Evolutionary conservation across 2,329 filamentous ascomycete species (phyloP), one percentile per base, ranked within the genome.

Genomic region (Phyllosticta paracitricarpa): DNA sequence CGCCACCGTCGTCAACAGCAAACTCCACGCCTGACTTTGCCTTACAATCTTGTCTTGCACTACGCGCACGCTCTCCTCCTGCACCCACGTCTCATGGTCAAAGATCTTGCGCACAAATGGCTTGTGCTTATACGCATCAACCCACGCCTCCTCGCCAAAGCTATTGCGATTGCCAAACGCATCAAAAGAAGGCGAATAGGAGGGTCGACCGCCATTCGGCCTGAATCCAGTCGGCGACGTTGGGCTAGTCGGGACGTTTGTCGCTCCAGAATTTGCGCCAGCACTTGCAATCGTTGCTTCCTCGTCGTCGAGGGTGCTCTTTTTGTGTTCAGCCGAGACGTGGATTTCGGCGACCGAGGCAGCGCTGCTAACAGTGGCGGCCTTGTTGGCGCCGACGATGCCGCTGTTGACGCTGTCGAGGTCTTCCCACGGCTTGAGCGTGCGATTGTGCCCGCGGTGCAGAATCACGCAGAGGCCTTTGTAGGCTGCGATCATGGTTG

Each of bases 391-490:
- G 22, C 60, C 53, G 28, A 61, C 59, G 26, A 28, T 12, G 40
- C 58, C 56, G 26, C 55, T 60, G 33, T 51, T 64, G 0, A 63
- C 56, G 40, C 67, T 65, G 2, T 74, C 72, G 71, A 87, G 87
- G 2, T 89, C 76, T 74, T 89, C 86, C 86, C 86, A 89, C 2
- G 89, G 89, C 28, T 87, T 83, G 55, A 92, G 76, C 67, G 92
- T 88, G 19, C 88, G 84, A 70, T 89, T 87, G 68, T 91, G 88
- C 78, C 90, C 79, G 54, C 88, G 87, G 71, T 92, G 89, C 2
- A 84, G 74, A 51, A 84, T 87, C 4, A 93, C 84, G 68, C 89
- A 93, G 86, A 93, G 90, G 65, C 89, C 89, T 74, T 90, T 91
- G 76, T 80, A 83, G 0, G 85, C 88, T 1, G 88, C 87, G 51